phyloP scores from a whole-genome alignment of 805 yeast genomes.

The Lachancea mirantina region DNA sequence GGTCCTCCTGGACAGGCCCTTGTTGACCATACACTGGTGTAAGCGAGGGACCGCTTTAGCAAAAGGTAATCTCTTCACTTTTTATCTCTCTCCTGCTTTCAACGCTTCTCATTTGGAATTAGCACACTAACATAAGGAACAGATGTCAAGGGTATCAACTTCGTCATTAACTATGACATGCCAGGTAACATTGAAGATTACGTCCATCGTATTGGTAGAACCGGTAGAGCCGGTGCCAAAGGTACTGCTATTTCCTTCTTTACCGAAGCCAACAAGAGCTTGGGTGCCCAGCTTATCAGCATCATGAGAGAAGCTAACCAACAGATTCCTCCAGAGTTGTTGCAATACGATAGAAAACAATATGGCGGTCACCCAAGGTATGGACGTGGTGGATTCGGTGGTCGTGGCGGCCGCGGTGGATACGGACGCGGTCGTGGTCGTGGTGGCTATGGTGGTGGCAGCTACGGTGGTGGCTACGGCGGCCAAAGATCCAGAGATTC shows the following conservation, averaged over 20 bases:
- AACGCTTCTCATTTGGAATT: slow-evolving; percentile 3
- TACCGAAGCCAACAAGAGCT: slow-evolving; percentile 77
- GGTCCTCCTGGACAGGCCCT: slow-evolving; percentile 5
- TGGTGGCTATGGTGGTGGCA: slow-evolving; percentile 34
- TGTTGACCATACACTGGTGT: slow-evolving; percentile 7
- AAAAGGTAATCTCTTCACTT: not conserved
- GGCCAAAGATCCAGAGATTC: slow-evolving; percentile 33
- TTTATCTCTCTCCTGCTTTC: slow-evolving; percentile 1
- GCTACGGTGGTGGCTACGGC: slow-evolving; percentile 36
- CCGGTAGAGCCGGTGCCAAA: slow-evolving; percentile 96
- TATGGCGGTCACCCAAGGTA: slow-evolving; percentile 58
- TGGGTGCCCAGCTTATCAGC: slow-evolving; percentile 84
- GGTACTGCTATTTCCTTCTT: slow-evolving; percentile 96
- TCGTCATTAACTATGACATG: slow-evolving; percentile 92
- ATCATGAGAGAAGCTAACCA: slow-evolving; percentile 96
- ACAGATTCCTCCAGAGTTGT: slow-evolving; percentile 71
- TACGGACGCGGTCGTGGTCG: slow-evolving; percentile 27
- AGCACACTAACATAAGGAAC: slow-evolving; percentile 25
- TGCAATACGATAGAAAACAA: slow-evolving; percentile 66
- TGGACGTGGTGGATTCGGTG: slow-evolving; percentile 45
- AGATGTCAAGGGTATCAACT: slow-evolving; percentile 97
- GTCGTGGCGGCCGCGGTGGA: slow-evolving; percentile 39
- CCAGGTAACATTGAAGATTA: slow-evolving; percentile 98
- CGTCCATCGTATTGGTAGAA: slow-evolving; percentile 98
- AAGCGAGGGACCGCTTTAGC: too few species aligned